Base-by-base conservation (phyloP, 2,329 filamentous ascomycete genomes). In the Aspergillus puulaauensis region DNA sequence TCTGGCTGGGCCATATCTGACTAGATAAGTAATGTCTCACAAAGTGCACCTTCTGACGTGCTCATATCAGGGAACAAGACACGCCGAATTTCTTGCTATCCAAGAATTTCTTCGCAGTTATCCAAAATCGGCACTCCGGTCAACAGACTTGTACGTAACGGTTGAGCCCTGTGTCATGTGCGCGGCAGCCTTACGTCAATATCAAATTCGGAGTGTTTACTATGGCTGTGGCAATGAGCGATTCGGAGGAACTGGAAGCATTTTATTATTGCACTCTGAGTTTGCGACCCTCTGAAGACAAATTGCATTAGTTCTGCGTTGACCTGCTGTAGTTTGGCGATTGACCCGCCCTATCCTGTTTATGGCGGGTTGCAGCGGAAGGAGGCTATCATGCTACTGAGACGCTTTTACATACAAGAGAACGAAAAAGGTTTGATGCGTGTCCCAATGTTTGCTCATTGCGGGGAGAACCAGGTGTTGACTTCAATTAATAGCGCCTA, bases 161-260 rank as follows among this genome's bases (percentile, higher is more conserved):
- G 93, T 99, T 54, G 96, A 99, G 77, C 95, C 95, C 4, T 99
- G 95, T 74, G 91, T 99, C 78, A 99, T 99, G 95, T 99, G 95
- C 72, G 95, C 95, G 12, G 96, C 92, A 6, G 86, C 96, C 53
- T 83, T 99, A 51, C 86, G 92, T 52, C 96, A 99, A 75, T 88
- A 96, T 63, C 85, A 87, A 14, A 92, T 99, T 74, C 86, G 89
- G 61, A 89, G 89, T 64, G 95, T 99, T 33, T 98, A 93, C 75
- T 99, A 95, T 74, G 96, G 95, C 4, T 96, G 93, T 59, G 86
- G 90, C 67, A 99, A 99, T 73, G 95, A 99, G 78, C 90, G 96
- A 57, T 99, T 99, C 77, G 95, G 95, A 7, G 95, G 96, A 33
- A 96, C 92, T 15, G 95, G 95, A 2, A 93, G 96, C 54, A 95